A percentile compares a stretch with the other conserved stretches of the same genome.
Evolutionary conservation across 1,284 basidiomycete species (phyloP).

Genomic region (Coniferiporia sulphurascens): DNA sequence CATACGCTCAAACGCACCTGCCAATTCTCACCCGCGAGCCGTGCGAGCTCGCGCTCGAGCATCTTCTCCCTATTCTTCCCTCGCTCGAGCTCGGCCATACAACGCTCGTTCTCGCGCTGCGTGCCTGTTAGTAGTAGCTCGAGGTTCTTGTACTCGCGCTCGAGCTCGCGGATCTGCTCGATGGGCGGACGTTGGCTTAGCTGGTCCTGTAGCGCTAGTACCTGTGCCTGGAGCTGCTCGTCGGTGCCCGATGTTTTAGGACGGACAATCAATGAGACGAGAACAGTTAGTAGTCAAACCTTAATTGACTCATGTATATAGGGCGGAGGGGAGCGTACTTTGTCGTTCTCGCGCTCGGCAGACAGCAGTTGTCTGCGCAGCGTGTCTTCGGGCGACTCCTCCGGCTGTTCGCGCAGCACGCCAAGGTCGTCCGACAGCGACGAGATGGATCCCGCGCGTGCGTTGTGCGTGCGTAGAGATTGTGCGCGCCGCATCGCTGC

Average conservation of each 20-base stretch:
- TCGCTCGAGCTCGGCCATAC: slow-evolving; percentile 69
- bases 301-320: no score
- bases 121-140: slow-evolving; percentile 70
- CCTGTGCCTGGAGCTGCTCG: slow-evolving; percentile 50
- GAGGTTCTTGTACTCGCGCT: slow-evolving; percentile 66
- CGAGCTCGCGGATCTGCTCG: slow-evolving; percentile 55
- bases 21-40: slow-evolving; percentile 70
- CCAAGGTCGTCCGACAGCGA: slow-evolving; percentile 53
- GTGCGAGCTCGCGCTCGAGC: slow-evolving; percentile 64
- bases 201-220: slow-evolving; percentile 57
- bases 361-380: slow-evolving; percentile 63
- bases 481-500: slow-evolving; percentile 47
- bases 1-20: slow-evolving; percentile 38
- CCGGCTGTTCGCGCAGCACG: slow-evolving; percentile 46
- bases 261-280: no score
- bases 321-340: no score
- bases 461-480: slow-evolving; percentile 45
- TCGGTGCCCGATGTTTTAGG: neutral
- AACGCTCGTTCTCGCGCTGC: slow-evolving; percentile 72
- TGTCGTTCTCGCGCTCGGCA: slow-evolving; percentile 67
- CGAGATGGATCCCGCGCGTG: slow-evolving; percentile 39
- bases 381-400: slow-evolving; percentile 55
- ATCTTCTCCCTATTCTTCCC: slow-evolving; percentile 61
- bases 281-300: no score
- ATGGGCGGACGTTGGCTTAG: slow-evolving; percentile 58